Base-by-base conservation (phyloP, 768 basidiomycete species). In the Lactarius akahatsu region DNA sequence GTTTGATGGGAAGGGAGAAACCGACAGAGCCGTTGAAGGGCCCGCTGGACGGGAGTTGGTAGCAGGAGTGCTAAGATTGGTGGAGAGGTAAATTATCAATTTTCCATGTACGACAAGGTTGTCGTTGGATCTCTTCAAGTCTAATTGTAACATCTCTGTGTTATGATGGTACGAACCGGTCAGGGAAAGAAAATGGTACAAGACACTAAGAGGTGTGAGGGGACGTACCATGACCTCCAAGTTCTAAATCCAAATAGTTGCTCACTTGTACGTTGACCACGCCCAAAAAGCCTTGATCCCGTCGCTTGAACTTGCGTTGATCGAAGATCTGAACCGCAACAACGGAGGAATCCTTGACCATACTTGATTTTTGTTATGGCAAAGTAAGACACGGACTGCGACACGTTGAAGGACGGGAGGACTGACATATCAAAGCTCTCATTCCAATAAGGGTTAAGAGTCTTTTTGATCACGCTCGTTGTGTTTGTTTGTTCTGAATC, bases 271-370 rank as follows among this genome's bases (percentile, higher is more conserved):
- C 85, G 75, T 99, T 99, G 72, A 98, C 96, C 16, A 98, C 96
- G 41, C 97, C 97, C 62, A 99, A 81, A 78, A 99, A 99, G 2
- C 97, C 97, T 76, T 98, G 97, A 76, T 99, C 97, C 73, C 90
- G 88, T 78, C 92, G 85, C 83, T 99, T 99, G 82, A 98, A 98
- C 79, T 99, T 99, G 77, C 94, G 89, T 78, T 98, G 96, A 79
- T 99, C 97, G 72, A 98, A 98, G 72, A 98, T 97, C 79, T 99
- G 97, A 1, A 98, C 96, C 5, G 94, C 94, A 65, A 99, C 86
- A 57, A 98, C 92, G 20, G 96, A 98, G n/a, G 92, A 94, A 71
- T 99, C 97, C 77, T 95, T 96, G 75, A 97, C 96, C 60, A 86
- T 92, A 71, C 96, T 98, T 72, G 30, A 63, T 65, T 55, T 65